Percentiles rank a stretch among this genome's conserved stretches.
These are phyloP conservation scores for Alternaria hordeiaustralica DNA, from an alignment of 2,329 filamentous ascomycete genomes.

Conservation along the genomic window DNA sequence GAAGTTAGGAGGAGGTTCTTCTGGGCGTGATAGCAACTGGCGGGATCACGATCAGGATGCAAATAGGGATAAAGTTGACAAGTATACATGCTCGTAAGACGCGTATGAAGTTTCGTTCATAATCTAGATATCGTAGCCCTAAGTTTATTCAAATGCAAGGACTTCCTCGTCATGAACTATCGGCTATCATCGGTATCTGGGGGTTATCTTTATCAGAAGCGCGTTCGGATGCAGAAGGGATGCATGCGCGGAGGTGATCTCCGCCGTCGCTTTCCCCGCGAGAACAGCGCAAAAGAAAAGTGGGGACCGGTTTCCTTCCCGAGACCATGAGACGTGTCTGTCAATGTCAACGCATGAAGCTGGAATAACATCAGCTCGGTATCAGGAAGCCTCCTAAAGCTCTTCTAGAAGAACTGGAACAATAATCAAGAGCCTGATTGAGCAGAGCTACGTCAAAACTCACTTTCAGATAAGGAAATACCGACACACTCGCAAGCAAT, in stretches of 20 bases:
- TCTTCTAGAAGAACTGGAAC: no score
- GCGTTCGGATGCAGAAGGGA: not conserved
- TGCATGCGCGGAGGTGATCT: not conserved
- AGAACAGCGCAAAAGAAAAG: not conserved
- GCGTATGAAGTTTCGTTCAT: not conserved
- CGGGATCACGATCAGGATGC: not conserved
- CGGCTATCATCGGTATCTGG: not conserved
- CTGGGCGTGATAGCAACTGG: slow-evolving; percentile 2
- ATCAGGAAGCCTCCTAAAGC: no score
- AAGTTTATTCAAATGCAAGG: not conserved
- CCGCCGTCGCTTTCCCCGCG: slow-evolving; percentile 9
- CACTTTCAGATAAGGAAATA: no score
- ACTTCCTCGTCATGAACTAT: not conserved
- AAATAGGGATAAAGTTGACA: not conserved
- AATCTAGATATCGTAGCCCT: not conserved
- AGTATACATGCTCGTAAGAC: not conserved
- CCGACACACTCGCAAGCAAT: not conserved
- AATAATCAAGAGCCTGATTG: no score
- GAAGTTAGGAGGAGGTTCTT: slow-evolving; percentile 34
- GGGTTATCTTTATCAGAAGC: not conserved
- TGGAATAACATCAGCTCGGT: no score
- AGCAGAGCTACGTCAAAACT: no score
- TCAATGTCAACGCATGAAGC: no score
- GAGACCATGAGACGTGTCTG: no score
- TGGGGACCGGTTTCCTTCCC: slow-evolving; percentile 3